These are phyloP conservation scores for Maudiozyma bulderi DNA, from an alignment of 805 yeast species.

Conservation along the genomic window DNA sequence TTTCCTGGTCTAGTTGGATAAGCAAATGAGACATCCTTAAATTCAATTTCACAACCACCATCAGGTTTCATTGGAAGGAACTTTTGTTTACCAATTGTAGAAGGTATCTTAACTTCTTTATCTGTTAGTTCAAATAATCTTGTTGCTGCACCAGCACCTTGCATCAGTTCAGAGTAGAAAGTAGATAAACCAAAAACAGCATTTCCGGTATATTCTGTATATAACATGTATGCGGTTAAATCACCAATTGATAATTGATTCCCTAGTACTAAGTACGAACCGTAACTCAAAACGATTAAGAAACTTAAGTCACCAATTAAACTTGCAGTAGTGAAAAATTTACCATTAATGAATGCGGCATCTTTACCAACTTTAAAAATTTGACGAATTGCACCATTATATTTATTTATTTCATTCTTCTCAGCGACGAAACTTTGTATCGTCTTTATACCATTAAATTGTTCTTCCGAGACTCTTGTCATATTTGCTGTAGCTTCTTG, in stretches of 20 bases:
- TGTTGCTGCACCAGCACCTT: slow-evolving; percentile 94
- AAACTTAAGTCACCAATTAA: slow-evolving; percentile 79
- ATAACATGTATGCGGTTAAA: slow-evolving; percentile 86
- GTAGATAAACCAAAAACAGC: slow-evolving; percentile 88
- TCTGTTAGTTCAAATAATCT: slow-evolving; percentile 83
- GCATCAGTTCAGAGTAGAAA: slow-evolving; percentile 92
- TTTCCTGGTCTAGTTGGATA: slow-evolving; percentile 85
- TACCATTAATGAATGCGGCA: slow-evolving; percentile 75
- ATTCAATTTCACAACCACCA: slow-evolving; percentile 38
- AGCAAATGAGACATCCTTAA: slow-evolving; percentile 58
- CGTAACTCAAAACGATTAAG: slow-evolving; percentile 65
- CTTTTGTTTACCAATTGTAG: slow-evolving; percentile 47
- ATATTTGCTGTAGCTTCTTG: slow-evolving; percentile 82
- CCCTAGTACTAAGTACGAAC: slow-evolving; percentile 68
- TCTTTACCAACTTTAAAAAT: slow-evolving; percentile 58
- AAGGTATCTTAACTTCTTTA: slow-evolving; percentile 57
- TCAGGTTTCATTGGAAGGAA: slow-evolving; percentile 19
- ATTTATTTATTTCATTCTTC: slow-evolving; percentile 63
- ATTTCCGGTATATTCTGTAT: slow-evolving; percentile 88
- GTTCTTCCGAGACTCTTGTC: slow-evolving; percentile 89
- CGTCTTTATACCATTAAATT: slow-evolving; percentile 75
- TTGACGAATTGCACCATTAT: slow-evolving; percentile 60
- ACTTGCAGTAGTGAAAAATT: slow-evolving; percentile 68
- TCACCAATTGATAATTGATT: slow-evolving; percentile 83
- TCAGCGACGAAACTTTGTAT: slow-evolving; percentile 92